A percentile compares a stretch with the other conserved stretches of the same genome.
These are phyloP conservation scores for Ophiocordyceps sinensis DNA, from an alignment of 2,329 filamentous ascomycete species.

Conservation along the genomic window DNA sequence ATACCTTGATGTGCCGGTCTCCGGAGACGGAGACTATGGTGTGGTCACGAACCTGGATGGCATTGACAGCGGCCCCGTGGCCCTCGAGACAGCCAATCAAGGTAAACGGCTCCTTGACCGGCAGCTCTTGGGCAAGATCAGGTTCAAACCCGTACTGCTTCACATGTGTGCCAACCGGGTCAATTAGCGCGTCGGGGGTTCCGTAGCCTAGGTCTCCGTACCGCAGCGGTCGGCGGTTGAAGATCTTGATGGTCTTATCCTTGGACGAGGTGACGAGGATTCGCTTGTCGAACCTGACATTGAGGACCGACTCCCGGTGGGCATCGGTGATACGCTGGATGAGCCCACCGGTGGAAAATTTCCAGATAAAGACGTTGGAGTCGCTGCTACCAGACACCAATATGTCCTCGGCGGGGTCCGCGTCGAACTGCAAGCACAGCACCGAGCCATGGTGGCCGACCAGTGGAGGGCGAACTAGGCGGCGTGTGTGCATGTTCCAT, in stretches of 20 bases:
- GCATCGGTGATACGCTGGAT: slow-evolving; percentile 63
- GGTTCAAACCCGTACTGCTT: slow-evolving; percentile 40
- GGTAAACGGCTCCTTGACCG: slow-evolving; percentile 50
- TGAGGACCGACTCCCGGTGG: slow-evolving; percentile 82
- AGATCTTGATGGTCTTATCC: slow-evolving; percentile 92
- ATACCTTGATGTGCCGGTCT: slow-evolving; percentile 85
- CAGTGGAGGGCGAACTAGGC: slow-evolving; percentile 62
- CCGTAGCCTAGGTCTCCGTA: slow-evolving; percentile 44
- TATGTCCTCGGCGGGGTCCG: slow-evolving; percentile 71
- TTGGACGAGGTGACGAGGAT: slow-evolving; percentile 96
- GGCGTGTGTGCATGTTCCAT: slow-evolving; percentile 74
- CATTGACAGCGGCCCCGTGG: slow-evolving; percentile 86
- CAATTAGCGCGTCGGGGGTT: slow-evolving; percentile 21
- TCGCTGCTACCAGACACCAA: slow-evolving; percentile 96
- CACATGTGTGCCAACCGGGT: slow-evolving; percentile 36
- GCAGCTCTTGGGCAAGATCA: slow-evolving; percentile 29
- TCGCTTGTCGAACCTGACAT: slow-evolving; percentile 80
- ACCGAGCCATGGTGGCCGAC: slow-evolving; percentile 73
- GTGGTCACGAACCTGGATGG: slow-evolving; percentile 74
- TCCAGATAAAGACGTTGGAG: slow-evolving; percentile 80
- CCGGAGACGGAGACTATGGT: slow-evolving; percentile 92
- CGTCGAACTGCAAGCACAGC: slow-evolving; percentile 88
- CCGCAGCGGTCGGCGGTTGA: slow-evolving; percentile 62
- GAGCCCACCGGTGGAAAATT: slow-evolving; percentile 76
- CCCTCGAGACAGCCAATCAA: slow-evolving; percentile 70